phyloP scores from a whole-genome alignment of 2,329 filamentous ascomycete species.

The Trichoderma semiorbis region DNA sequence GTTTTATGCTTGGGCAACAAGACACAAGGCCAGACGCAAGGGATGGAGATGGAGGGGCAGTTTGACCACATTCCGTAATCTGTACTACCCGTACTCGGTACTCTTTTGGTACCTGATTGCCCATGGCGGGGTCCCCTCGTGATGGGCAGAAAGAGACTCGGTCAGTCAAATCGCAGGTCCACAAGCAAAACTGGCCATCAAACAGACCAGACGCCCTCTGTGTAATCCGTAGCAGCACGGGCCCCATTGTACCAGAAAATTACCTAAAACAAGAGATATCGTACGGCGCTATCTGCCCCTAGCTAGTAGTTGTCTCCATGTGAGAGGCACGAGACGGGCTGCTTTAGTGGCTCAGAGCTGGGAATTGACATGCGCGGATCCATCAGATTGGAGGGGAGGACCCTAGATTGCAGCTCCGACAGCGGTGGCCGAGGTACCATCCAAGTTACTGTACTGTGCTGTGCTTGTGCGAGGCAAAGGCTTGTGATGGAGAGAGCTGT shows the following conservation, averaged over 20 bases:
- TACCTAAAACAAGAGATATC: conserved; percentile 1
- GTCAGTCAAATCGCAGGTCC: background rate
- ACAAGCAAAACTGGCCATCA: background rate
- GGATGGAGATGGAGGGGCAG: conserved; percentile 5
- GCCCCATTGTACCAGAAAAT: background rate
- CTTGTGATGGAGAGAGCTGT: background rate
- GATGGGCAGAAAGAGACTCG: background rate
- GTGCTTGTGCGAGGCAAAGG: background rate
- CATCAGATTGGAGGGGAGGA: background rate
- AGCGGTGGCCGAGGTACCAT: background rate
- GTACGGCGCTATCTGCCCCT: background rate
- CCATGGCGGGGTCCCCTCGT: background rate
- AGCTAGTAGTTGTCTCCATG: background rate
- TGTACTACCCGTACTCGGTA: background rate
- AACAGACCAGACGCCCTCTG: background rate
- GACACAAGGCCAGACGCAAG: background rate
- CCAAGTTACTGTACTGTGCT: background rate
- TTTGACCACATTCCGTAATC: background rate
- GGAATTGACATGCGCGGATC: background rate
- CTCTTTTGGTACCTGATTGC: background rate
- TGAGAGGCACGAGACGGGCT: background rate
- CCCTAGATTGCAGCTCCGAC: conserved; percentile 5
- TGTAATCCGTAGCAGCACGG: background rate
- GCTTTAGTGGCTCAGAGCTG: background rate
- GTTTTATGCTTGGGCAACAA: conserved; percentile 4